These are phyloP conservation scores for Trichosporon asahii DNA, from an alignment of 1,284 basidiomycete genomes.

Conservation along the genomic window DNA sequence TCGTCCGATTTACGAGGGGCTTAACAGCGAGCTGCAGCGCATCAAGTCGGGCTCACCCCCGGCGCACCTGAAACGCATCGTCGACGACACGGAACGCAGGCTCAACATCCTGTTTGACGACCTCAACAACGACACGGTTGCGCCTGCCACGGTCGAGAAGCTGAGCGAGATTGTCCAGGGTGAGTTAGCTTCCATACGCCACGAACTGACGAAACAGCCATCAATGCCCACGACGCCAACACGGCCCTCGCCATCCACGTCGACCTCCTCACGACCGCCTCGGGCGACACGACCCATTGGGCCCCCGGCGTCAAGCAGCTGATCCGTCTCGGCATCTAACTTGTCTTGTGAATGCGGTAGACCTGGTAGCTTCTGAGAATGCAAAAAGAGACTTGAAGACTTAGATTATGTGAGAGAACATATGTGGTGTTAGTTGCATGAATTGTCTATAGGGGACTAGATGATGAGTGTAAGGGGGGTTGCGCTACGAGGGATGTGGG, in stretches of 20 bases:
- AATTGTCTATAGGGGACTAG: background rate
- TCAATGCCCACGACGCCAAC: constrained; percentile 67
- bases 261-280: constrained; percentile 69
- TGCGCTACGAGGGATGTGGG: background rate
- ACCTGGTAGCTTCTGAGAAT: background rate
- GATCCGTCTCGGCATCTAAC: constrained; percentile 38
- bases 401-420: background rate
- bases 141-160: constrained; percentile 66
- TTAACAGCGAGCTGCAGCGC: constrained; percentile 61
- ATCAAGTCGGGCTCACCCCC: constrained; percentile 65
- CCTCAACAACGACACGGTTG: constrained; percentile 83
- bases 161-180: constrained; percentile 66
- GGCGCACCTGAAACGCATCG: constrained; percentile 66
- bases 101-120: constrained; percentile 84
- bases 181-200: constrained; percentile 44
- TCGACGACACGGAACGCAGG: constrained; percentile 83
- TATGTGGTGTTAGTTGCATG: background rate
- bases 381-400: background rate
- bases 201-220: constrained; percentile 57
- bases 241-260: constrained; percentile 72
- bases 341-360: background rate
- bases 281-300: constrained; percentile 79
- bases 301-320: constrained; percentile 82
- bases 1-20: constrained; percentile 65
- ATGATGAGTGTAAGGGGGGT: background rate